Evolutionary conservation across 2,329 filamentous ascomycete species (phyloP).

Genomic region (Penicillium sp.): DNA sequence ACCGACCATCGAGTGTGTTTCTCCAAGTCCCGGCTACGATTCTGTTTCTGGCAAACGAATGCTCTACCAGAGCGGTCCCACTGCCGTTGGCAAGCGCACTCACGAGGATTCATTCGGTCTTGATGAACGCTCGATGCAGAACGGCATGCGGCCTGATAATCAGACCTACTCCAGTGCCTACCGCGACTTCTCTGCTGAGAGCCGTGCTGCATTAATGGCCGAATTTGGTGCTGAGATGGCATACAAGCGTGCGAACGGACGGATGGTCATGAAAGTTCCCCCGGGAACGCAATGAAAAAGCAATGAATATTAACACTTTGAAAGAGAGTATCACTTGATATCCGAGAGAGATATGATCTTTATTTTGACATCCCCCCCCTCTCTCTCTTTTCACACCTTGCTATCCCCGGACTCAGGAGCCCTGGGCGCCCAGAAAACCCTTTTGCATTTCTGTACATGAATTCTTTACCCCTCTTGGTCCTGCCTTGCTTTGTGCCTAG

Average conservation of each 20-base stretch:
- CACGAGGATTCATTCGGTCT: conserved; percentile 42
- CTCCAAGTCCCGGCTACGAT: conserved; percentile 25
- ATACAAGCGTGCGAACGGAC: conserved; percentile 38
- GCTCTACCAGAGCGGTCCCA: conserved; percentile 32
- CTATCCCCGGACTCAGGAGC: not conserved
- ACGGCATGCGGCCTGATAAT: conserved; percentile 45
- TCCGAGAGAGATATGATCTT: not conserved
- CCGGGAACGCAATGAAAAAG: conserved; percentile 19
- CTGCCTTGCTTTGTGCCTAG: conserved; percentile 11
- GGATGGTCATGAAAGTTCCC: conserved; percentile 34
- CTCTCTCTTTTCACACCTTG: not conserved
- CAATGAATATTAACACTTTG: not conserved
- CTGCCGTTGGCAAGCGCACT: conserved; percentile 31
- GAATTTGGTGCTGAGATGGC: conserved; percentile 31
- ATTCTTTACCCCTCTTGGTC: conserved; percentile 2
- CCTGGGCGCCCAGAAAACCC: not conserved
- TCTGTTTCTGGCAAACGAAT: conserved; percentile 26
- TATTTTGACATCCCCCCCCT: not conserved
- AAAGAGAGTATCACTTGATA: not conserved
- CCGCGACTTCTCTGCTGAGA: conserved; percentile 28
- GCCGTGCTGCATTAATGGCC: conserved; percentile 23
- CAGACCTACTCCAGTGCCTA: conserved; percentile 23
- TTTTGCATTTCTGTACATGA: conserved; percentile 22
- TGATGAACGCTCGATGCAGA: conserved; percentile 41
- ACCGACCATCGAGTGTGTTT: conserved; percentile 22